A percentile compares a stretch with the other conserved stretches of the same genome.
Conservation (phyloP, 2,329 filamentous ascomycete species). For the Fusarium pseudoanthophilum region DNA sequence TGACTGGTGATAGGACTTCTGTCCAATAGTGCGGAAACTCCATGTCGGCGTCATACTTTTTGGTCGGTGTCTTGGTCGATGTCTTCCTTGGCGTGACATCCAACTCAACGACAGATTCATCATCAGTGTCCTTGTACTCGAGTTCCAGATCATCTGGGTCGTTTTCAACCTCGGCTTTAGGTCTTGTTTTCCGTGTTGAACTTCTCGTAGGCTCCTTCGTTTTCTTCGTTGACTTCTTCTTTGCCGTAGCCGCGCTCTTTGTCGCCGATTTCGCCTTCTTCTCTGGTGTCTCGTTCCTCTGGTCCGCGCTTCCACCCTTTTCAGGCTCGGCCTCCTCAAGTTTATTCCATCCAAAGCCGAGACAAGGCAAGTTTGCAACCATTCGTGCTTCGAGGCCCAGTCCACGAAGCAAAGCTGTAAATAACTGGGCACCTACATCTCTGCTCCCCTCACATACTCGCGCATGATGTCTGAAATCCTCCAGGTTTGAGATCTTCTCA, state of each 20-base stretch:
- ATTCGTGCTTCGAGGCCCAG: constrained; percentile 85
- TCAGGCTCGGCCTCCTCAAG: constrained; percentile 77
- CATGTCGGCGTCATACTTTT: constrained; percentile 78
- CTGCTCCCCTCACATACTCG: constrained; percentile 80
- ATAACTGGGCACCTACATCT: constrained; percentile 89
- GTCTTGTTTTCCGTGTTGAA: constrained; percentile 16
- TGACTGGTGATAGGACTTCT: constrained; percentile 85
- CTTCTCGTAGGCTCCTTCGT: constrained; percentile 34
- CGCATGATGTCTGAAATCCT: constrained; percentile 76
- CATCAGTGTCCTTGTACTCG: constrained; percentile 62
- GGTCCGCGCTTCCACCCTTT: constrained; percentile 47
- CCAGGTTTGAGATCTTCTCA: constrained; percentile 75
- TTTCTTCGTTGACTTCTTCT: constrained; percentile 10
- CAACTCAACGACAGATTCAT: constrained; percentile 69
- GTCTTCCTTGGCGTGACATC: constrained; percentile 54
- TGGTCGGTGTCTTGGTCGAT: constrained; percentile 52
- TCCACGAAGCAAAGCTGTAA: constrained; percentile 84
- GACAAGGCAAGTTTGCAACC: constrained; percentile 84
- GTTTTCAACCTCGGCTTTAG: constrained; percentile 36
- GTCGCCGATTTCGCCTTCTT: constrained; percentile 13
- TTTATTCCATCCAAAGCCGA: constrained; percentile 93
- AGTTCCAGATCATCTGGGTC: constrained; percentile 59
- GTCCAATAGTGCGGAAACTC: constrained; percentile 93
- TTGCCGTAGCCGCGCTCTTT: not conserved
- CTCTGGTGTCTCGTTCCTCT: not conserved